phyloP scores from a whole-genome alignment of 2,329 filamentous ascomycete genomes.

The Diaporthe nobilis region DNA sequence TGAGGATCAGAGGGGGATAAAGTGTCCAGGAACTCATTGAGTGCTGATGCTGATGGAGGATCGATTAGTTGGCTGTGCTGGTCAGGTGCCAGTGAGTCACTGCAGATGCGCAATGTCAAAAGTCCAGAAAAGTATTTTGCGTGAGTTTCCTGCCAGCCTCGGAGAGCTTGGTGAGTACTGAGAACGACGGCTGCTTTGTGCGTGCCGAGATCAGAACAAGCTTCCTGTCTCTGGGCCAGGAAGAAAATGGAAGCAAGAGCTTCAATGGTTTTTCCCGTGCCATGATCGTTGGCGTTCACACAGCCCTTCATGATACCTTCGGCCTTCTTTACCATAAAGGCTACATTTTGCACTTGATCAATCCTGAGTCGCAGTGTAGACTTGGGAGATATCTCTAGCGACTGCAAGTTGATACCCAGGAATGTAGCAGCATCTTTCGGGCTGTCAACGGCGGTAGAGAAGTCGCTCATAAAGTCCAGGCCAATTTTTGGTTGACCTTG shows the following conservation, averaged over 20 bases:
- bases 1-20: background rate
- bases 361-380: conserved; percentile 13
- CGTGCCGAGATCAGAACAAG: background rate
- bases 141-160: conserved; percentile 6
- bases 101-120: conserved; percentile 6
- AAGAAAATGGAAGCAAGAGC: conserved; percentile 22
- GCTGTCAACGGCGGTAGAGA: conserved; percentile 2
- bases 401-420: background rate
- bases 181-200: conserved; percentile 22
- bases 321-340: conserved; percentile 30
- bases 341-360: conserved; percentile 32
- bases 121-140: conserved; percentile 12
- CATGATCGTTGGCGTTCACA: conserved; percentile 22
- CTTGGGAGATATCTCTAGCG: background rate
- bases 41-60: background rate
- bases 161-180: conserved; percentile 5
- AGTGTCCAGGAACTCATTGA: background rate
- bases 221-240: conserved; percentile 8
- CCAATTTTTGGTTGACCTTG: background rate
- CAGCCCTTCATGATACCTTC: background rate
- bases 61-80: background rate
- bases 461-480: background rate
- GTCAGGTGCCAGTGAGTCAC: background rate
- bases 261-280: conserved; percentile 31
- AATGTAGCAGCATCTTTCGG: conserved; percentile 11